Percentiles rank a stretch among this genome's conserved stretches.
Conservation (phyloP, 176 grass and related monocot species). For the Oryza meyeriana region DNA sequence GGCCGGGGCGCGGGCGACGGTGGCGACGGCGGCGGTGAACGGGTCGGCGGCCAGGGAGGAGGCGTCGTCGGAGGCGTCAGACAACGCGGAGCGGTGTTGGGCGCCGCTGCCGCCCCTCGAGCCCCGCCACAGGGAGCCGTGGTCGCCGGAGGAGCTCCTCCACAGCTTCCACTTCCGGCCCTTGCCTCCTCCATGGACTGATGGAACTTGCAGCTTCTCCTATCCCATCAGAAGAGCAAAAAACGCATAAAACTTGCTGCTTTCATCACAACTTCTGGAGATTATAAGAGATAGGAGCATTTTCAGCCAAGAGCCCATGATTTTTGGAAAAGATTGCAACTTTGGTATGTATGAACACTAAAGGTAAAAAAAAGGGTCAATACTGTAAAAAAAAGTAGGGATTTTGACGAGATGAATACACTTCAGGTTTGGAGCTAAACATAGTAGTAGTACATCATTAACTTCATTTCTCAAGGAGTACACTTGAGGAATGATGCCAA, state of each 20-base stretch:
- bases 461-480: not conserved
- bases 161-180: conserved; percentile 86
- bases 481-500: conserved; percentile 9
- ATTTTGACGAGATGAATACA: not conserved
- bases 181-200: conserved; percentile 36
- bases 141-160: conserved; percentile 67
- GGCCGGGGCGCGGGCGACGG: conserved; percentile 68
- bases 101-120: conserved; percentile 25
- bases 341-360: not conserved
- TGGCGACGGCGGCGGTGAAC: conserved; percentile 63
- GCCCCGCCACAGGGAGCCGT: conserved; percentile 43
- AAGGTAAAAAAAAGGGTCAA: not conserved
- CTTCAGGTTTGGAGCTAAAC: not conserved
- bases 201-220: conserved; percentile 37
- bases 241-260: not conserved
- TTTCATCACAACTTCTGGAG: not conserved
- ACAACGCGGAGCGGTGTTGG: conserved; percentile 42
- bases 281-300: not conserved
- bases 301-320: not conserved
- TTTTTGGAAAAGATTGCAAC: not conserved
- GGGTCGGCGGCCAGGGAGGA: conserved; percentile 57
- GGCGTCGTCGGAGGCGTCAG: conserved; percentile 63
- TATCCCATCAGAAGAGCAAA: not conserved
- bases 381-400: not conserved
- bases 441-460: not conserved